Evolutionary conservation across 164 flowering plant genomes (phyloP).

Genomic region (Macadamia integrifolia): DNA sequence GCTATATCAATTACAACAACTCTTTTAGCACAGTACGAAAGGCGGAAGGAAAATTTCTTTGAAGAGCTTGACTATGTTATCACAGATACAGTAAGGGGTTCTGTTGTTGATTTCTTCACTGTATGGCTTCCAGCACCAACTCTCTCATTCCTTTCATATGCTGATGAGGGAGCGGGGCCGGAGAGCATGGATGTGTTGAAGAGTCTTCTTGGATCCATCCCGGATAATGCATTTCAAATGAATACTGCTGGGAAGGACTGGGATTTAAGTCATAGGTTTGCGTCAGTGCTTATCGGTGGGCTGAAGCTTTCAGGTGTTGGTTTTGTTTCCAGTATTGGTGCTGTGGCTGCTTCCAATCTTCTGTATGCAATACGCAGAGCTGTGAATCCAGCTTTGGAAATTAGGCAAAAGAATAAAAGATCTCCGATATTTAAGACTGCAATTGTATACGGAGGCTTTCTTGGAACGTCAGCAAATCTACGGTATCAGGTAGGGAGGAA

Average conservation of each 20-base stretch:
- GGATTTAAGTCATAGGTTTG: constrained; percentile 68
- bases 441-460: constrained; percentile 60
- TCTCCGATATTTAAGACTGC: constrained; percentile 90
- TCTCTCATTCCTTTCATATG: constrained; percentile 71
- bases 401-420: constrained; percentile 40
- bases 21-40: constrained; percentile 86
- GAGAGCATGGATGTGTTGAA: constrained; percentile 51
- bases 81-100: constrained; percentile 77
- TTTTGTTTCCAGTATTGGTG: constrained; percentile 78
- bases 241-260: constrained; percentile 76
- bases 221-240: constrained; percentile 97
- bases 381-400: constrained; percentile 45
- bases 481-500: constrained; percentile 71
- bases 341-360: constrained; percentile 75
- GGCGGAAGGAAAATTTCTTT: constrained; percentile 82
- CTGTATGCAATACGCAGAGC: constrained; percentile 45
- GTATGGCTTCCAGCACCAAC: constrained; percentile 99
- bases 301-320: constrained; percentile 84
- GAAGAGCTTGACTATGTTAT: constrained; percentile 92
- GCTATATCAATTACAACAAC: constrained; percentile 86
- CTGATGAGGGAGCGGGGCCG: constrained; percentile 39
- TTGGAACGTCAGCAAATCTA: constrained; percentile 91
- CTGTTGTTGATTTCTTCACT: constrained; percentile 88
- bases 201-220: constrained; percentile 86
- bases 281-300: constrained; percentile 85